Evolutionary conservation across 2,329 filamentous ascomycete species (phyloP), one percentile per base, ranked within the genome.

Genomic region (Botryotinia convoluta): DNA sequence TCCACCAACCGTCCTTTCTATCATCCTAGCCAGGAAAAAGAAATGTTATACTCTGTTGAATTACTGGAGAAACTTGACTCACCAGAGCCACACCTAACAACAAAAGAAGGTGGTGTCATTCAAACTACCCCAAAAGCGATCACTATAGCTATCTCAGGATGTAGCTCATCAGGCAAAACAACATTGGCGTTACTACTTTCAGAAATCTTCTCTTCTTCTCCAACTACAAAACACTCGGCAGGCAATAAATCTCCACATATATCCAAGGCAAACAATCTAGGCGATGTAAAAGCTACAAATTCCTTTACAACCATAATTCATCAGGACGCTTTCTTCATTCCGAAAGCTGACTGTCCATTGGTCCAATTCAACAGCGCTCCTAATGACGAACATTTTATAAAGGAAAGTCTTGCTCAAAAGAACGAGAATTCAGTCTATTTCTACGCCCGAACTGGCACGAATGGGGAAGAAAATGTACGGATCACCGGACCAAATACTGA

Each of bases 321-420:
- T n/a, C 76, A 78, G 65, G 77, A 79, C 72, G 60, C 59, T 44
- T 79, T 77, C 74, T 77, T 79, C 65, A 61, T 73, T 10, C 69
- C 72, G 9, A 78, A 78, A 59, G 7, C 39, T 4, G 5, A 70
- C 3, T 74, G 73, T 20, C 74, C 73, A 10, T 44, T 72, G 29
- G 44, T 68, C 12, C 61, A 39, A 4, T 77, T 77, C 29, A 29
- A 54, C 3, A 68, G 63, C 22, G 51, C 63, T 9, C 12, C 18
- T 1, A n/a, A 62, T 0, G 77, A 79, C 12, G 22, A 18, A 4
- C 6, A 22, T 1, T 77, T 75, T 37, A 57, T 75, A 22, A 37
- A 29, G 45, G 22, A 45, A 37, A 62, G 54, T 22, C 42, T 71
- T 35, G 37, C 26, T 14, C 29, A 29, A 16, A 65, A 67, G 0